phyloP scores from a whole-genome alignment of 257 asterid species.

The Ajuga chamaepitys region DNA sequence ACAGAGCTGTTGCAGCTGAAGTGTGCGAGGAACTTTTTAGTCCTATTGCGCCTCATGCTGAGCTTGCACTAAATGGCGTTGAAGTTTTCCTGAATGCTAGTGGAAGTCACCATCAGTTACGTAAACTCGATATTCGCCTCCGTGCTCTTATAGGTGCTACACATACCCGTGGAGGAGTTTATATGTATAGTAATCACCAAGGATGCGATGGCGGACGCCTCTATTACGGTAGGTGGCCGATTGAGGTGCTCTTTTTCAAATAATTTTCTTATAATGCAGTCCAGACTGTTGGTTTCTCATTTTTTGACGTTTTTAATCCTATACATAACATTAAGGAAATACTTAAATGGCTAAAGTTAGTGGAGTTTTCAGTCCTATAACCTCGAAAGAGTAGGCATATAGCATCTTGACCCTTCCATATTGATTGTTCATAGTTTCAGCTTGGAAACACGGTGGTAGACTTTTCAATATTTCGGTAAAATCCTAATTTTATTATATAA shows the following conservation, averaged over 20 bases:
- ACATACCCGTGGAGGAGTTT: conserved; percentile 96
- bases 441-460: not conserved
- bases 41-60: conserved; percentile 88
- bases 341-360: not conserved
- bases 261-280: no score
- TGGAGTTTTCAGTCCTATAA: not conserved
- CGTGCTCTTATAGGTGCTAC: conserved; percentile 91
- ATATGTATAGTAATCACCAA: conserved; percentile 92
- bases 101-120: conserved; percentile 92
- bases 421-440: conserved; percentile 2
- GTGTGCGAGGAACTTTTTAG: conserved; percentile 94
- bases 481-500: not conserved
- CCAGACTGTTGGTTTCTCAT: not conserved
- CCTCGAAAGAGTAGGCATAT: not conserved
- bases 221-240: conserved; percentile 61
- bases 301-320: not conserved
- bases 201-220: conserved; percentile 99
- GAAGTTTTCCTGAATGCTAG: conserved; percentile 96
- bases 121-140: conserved; percentile 86
- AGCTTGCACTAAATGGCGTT: conserved; percentile 91
- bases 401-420: not conserved
- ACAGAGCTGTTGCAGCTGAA: conserved; percentile 96
- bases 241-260: not conserved
- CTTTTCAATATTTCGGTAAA: not conserved
- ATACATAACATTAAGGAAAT: not conserved